A percentile compares a stretch with the other conserved stretches of the same genome.
These are phyloP conservation scores for Aspergillus nomiae DNA, from an alignment of 2,329 filamentous ascomycete species.

Conservation along the genomic window DNA sequence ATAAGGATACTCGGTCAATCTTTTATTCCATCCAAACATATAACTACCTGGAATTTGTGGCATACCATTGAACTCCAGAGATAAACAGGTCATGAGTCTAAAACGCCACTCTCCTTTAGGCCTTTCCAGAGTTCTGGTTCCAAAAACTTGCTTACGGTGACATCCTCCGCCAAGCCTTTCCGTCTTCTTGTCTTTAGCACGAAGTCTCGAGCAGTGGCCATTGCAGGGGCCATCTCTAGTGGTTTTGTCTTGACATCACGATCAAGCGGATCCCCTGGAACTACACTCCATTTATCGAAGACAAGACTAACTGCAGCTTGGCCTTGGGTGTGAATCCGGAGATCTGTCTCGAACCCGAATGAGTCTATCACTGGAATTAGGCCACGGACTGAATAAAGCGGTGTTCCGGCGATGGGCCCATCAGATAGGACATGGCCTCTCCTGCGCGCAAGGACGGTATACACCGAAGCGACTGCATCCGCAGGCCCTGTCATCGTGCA, in stretches of 20 bases:
- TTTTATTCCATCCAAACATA: conserved; percentile 16
- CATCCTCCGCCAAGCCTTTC: conserved; percentile 93
- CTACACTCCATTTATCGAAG: conserved; percentile 94
- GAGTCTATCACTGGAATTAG: conserved; percentile 94
- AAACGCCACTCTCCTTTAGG: conserved; percentile 82
- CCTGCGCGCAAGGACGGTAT: conserved; percentile 85
- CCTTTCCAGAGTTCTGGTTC: conserved; percentile 91
- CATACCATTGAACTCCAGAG: background rate
- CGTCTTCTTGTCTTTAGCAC: conserved; percentile 91
- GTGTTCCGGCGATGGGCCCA: conserved; percentile 89
- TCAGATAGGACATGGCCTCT: conserved; percentile 94
- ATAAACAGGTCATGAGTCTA: conserved; percentile 59
- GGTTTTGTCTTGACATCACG: conserved; percentile 78
- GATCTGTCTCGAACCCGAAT: conserved; percentile 96
- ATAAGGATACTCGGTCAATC: background rate
- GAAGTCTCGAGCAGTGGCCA: conserved; percentile 92
- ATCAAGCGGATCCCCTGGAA: conserved; percentile 93
- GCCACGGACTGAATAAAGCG: conserved; percentile 87
- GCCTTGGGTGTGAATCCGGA: conserved; percentile 93
- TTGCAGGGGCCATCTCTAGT: conserved; percentile 82
- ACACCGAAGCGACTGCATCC: conserved; percentile 82
- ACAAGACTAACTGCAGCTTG: conserved; percentile 87
- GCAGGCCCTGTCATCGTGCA: conserved; percentile 92
- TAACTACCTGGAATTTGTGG: conserved; percentile 21
- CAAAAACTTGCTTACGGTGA: conserved; percentile 92